phyloP scores from a whole-genome alignment of 176 grass and related monocot genomes.

The Phragmites australis region DNA sequence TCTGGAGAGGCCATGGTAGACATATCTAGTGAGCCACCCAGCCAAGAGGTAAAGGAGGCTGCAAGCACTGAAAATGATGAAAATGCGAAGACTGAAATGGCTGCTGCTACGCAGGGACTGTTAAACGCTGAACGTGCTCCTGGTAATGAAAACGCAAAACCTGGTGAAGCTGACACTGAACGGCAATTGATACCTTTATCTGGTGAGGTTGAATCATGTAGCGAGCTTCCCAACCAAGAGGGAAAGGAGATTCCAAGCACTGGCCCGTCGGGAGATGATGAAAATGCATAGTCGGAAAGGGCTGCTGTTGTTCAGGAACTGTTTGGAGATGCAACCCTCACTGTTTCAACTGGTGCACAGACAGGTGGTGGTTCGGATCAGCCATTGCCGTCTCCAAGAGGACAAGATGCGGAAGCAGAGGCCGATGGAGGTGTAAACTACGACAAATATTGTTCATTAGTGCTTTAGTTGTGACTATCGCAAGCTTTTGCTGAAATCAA shows the following conservation, averaged over 20 bases:
- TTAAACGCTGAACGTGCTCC: neutral
- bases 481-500: neutral
- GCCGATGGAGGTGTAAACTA: constrained; percentile 10
- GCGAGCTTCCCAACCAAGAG: neutral
- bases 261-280: neutral
- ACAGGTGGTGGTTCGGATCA: neutral
- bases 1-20: neutral
- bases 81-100: neutral
- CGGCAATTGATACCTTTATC: neutral
- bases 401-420: neutral
- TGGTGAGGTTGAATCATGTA: neutral
- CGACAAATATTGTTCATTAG: constrained; percentile 24
- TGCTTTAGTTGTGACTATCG: constrained; percentile 16
- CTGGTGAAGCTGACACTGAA: neutral
- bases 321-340: neutral
- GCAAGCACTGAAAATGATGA: neutral
- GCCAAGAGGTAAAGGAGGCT: constrained; percentile 9
- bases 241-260: neutral
- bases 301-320: neutral
- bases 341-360: too few relatives aligned
- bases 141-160: neutral
- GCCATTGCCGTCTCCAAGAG: neutral
- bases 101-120: neutral
- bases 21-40: neutral
- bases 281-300: neutral